phyloP scores from a whole-genome alignment of 495 filamentous ascomycete species.

The Penicillium nucicola region DNA sequence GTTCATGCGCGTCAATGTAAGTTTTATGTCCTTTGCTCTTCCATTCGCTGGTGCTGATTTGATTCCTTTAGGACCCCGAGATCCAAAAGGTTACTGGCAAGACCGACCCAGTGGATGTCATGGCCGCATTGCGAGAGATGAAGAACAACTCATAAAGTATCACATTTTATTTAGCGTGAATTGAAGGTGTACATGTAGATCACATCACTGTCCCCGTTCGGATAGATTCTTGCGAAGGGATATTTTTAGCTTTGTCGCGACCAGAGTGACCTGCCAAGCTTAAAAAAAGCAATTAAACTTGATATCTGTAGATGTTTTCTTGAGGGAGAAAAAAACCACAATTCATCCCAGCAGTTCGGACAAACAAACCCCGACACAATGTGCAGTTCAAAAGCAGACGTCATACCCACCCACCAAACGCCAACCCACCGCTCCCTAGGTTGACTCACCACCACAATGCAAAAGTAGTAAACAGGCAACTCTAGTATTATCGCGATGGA shows the following conservation, averaged over 20 bases:
- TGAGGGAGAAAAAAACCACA: no score
- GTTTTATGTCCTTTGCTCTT: constrained; percentile 17
- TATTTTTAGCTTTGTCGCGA: neutral
- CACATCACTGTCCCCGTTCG: neutral
- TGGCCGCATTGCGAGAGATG: constrained; percentile 83
- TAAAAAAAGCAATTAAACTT: neutral
- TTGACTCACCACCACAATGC: constrained; percentile 15
- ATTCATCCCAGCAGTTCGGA: neutral
- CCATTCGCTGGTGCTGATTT: neutral
- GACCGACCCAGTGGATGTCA: constrained; percentile 80
- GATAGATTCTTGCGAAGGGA: neutral
- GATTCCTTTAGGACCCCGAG: constrained; percentile 61
- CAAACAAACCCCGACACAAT: neutral
- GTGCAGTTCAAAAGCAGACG: constrained; percentile 19
- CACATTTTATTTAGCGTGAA: neutral
- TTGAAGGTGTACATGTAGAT: neutral
- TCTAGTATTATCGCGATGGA: constrained; percentile 17
- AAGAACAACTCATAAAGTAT: constrained; percentile 67
- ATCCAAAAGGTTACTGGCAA: constrained; percentile 83
- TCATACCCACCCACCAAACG: constrained; percentile 26
- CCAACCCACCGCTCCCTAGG: constrained; percentile 5
- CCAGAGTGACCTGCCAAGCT: neutral
- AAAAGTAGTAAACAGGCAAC: constrained; percentile 1
- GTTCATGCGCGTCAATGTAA: constrained; percentile 87
- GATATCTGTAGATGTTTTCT: neutral